Evolutionary conservation across 2,329 filamentous ascomycete genomes (phyloP), one percentile per base, ranked within the genome.

Genomic region (Aulographum hederae): DNA sequence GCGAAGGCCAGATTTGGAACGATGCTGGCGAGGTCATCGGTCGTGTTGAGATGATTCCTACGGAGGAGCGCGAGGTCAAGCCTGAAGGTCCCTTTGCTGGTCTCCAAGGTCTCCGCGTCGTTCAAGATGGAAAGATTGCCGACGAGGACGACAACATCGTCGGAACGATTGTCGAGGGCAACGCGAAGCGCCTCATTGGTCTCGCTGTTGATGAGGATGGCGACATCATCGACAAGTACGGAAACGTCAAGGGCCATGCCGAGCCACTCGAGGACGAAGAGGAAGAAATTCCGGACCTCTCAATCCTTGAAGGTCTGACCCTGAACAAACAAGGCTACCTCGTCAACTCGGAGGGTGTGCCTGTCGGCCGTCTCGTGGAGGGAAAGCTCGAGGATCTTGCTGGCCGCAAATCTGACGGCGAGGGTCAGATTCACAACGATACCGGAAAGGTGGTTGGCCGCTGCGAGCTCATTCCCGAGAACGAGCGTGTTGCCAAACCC

Each of bases 21-120:
- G 76, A 81, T 47, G 67, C 63, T n/a, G 77, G 77, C 28, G 70
- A 78, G 35, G 58, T 79, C 29, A 65, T 81, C 36, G 76, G 76
- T 37, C 65, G 63, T 34, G 71, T 70, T 28, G 73, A 80, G 44
- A 56, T 79, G 18, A 70, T 81, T 21, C 61, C 74, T 15, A 70
- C 75, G 43, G 64, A 72, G 6, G 73, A 80, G 56, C 60, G 59
- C 31, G 60, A 60, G 42, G 45, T 49, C 36, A 63, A 58, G 47
- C 57, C 58, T 19, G 60, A 64, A 36, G 60, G 60, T 36, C 57
- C 57, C 26, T 64, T 64, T 38, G 59, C 59, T 34, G 60, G 60
- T 38, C 56, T 62, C 15, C 47, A 61, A 37, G 60, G 54, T 32
- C 54, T 63, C 13, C 56, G 57, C 34, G 60, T 64, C 34, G 47